These are phyloP conservation scores for Hondaea fermentalgiana DNA, from an alignment of 108 stramenopile species.

Conservation along the genomic window DNA sequence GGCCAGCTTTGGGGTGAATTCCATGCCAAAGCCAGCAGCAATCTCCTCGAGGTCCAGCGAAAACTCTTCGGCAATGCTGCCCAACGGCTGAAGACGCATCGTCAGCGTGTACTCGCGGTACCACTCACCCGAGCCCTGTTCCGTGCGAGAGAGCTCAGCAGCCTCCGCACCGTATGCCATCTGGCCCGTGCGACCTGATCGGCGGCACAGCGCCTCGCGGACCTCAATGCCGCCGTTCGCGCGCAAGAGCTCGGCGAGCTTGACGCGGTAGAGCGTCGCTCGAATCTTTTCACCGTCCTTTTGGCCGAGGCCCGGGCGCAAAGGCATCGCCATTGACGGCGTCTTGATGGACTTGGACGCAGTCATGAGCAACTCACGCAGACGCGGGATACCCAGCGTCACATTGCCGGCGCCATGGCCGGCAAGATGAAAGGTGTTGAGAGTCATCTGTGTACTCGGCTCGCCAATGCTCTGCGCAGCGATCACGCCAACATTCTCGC, in stretches of 20 bases:
- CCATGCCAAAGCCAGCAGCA: slow-evolving; percentile 52
- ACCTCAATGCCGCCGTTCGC: slow-evolving; percentile 53
- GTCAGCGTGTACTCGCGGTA: slow-evolving; percentile 54
- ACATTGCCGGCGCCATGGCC: slow-evolving; percentile 98
- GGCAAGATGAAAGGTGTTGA: slow-evolving; percentile 99
- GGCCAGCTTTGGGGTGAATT: slow-evolving; percentile 67
- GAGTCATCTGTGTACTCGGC: slow-evolving; percentile 99
- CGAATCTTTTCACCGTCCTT: background rate
- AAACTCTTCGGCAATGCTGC: slow-evolving; percentile 77
- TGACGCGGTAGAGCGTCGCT: background rate
- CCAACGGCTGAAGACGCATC: slow-evolving; percentile 68
- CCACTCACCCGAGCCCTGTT: slow-evolving; percentile 48
- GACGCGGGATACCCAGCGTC: slow-evolving; percentile 95
- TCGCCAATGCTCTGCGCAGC: slow-evolving; percentile 95
- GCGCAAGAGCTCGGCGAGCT: slow-evolving; percentile 67
- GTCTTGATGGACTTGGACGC: slow-evolving; percentile 87
- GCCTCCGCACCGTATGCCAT: background rate
- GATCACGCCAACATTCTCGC: slow-evolving; percentile 97
- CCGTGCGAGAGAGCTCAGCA: background rate
- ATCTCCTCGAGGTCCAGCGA: slow-evolving; percentile 71
- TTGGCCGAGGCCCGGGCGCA: slow-evolving; percentile 25
- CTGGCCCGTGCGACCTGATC: background rate
- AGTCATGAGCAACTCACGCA: slow-evolving; percentile 99
- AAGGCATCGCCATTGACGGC: slow-evolving; percentile 87
- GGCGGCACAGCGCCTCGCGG: slow-evolving; percentile 52